phyloP scores from a whole-genome alignment of 352 stramenopile genomes.

The Phytophthora fragariae region DNA sequence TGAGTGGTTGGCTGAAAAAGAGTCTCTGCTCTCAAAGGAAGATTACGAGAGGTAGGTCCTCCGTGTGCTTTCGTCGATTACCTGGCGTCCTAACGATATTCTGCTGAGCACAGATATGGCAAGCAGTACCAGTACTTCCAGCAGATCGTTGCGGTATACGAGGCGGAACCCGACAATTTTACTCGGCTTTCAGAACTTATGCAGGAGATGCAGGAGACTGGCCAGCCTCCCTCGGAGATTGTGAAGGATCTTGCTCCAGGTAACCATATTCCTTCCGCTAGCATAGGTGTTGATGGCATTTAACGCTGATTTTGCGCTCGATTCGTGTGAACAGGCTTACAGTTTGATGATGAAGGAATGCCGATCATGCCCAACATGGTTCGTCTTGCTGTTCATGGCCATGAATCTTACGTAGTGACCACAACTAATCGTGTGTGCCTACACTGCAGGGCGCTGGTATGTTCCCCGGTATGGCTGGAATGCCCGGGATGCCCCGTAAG shows the following conservation, averaged over 20 bases:
- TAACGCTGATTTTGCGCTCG: not conserved
- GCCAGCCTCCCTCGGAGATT: constrained; percentile 97
- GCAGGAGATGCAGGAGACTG: constrained; percentile 95
- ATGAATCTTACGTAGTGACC: not conserved
- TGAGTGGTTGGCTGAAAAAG: constrained; percentile 95
- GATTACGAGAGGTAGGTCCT: constrained; percentile 89
- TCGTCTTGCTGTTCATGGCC: constrained; percentile 6
- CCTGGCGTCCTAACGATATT: not conserved
- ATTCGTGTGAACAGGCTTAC: constrained; percentile 61
- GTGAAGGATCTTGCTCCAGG: constrained; percentile 98
- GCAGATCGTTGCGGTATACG: constrained; percentile 96
- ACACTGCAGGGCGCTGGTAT: constrained; percentile 65
- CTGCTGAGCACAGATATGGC: constrained; percentile 76
- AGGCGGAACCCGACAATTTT: constrained; percentile 97
- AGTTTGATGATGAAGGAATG: constrained; percentile 97
- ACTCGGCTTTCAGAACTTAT: constrained; percentile 96
- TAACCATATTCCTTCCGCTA: not conserved
- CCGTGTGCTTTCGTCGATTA: not conserved
- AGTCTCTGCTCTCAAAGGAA: constrained; percentile 86
- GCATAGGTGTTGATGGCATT: too few species aligned
- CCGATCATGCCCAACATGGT: constrained; percentile 96
- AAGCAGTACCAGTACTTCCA: constrained; percentile 99
- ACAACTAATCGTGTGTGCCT: constrained; percentile 4
- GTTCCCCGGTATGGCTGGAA: constrained; percentile 86
- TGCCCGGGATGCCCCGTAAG: constrained; percentile 81